Conservation (phyloP, 2,329 filamentous ascomycete species). For the Monilinia fructicola region DNA sequence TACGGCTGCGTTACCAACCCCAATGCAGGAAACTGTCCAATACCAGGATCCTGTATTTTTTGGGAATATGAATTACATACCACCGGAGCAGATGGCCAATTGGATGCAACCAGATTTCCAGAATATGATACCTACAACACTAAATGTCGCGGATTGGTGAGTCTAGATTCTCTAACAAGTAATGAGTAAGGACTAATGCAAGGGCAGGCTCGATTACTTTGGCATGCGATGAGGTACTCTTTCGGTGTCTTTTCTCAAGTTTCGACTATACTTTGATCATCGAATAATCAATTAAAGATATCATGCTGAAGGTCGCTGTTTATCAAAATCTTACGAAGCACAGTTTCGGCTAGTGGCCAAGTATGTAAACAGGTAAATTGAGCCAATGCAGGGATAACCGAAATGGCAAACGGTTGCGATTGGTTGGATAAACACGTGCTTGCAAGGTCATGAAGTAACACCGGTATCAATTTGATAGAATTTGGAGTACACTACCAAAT, state of each 20-base stretch:
- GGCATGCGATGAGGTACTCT: constrained; percentile 4
- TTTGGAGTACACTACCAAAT: neutral
- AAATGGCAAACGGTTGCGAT: neutral
- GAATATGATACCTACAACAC: constrained; percentile 10
- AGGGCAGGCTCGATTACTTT: constrained; percentile 12
- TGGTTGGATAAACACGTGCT: constrained; percentile 11
- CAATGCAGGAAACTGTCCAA: neutral
- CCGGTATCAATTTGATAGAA: neutral
- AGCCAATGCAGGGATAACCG: neutral
- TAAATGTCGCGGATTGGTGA: constrained; percentile 17
- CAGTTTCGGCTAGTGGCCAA: too few species aligned
- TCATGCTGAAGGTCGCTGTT: neutral
- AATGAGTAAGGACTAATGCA: neutral
- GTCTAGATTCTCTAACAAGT: neutral
- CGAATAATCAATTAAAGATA: neutral
- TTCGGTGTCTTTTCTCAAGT: neutral
- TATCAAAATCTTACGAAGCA: neutral
- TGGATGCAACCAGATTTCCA: constrained; percentile 15
- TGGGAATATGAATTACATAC: neutral
- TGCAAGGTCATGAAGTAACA: too few species aligned
- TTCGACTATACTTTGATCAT: too few species aligned
- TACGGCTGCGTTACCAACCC: neutral
- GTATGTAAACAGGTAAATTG: too few species aligned
- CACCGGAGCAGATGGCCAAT: neutral
- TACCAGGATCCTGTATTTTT: neutral